Conservation (phyloP, 495 filamentous ascomycete species). For the Xylaria cubensis region DNA sequence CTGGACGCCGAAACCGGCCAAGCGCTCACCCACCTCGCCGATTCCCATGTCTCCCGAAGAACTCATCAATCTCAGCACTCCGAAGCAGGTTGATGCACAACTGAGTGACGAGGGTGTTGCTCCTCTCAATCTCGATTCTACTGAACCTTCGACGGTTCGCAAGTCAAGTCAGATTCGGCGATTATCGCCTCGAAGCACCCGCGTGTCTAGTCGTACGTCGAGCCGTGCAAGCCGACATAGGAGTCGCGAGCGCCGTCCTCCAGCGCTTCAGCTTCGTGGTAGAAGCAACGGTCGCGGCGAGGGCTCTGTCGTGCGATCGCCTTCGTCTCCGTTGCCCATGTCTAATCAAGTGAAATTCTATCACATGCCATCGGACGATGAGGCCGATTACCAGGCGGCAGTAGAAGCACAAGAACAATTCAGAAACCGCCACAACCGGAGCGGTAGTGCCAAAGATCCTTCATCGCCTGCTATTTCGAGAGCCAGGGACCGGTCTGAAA, state of each 20-base stretch:
- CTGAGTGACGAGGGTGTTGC: slow-evolving; percentile 27
- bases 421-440: slow-evolving; percentile 63
- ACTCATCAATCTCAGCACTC: slow-evolving; percentile 62
- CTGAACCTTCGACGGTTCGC: slow-evolving; percentile 51
- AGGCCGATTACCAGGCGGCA: slow-evolving; percentile 67
- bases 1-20: slow-evolving; percentile 74
- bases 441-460: slow-evolving; percentile 60
- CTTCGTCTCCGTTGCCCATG: slow-evolving; percentile 82
- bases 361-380: slow-evolving; percentile 53
- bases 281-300: slow-evolving; percentile 61
- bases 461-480: slow-evolving; percentile 48
- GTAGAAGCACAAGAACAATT: slow-evolving; percentile 67
- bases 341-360: slow-evolving; percentile 50
- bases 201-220: slow-evolving; percentile 45
- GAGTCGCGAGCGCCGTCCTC: slow-evolving; percentile 55
- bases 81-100: slow-evolving; percentile 38
- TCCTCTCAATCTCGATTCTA: slow-evolving; percentile 30
- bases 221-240: slow-evolving; percentile 57
- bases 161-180: slow-evolving; percentile 47
- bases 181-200: slow-evolving; percentile 47
- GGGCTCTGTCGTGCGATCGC: slow-evolving; percentile 69
- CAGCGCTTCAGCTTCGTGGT: slow-evolving; percentile 61
- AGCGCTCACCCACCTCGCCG: slow-evolving; percentile 87
- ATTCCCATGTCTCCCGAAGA: slow-evolving; percentile 93
- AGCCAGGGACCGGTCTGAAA: slow-evolving; percentile 58